These are phyloP conservation scores for Adansonia madagascariensis DNA, from an alignment of 441 rosid species.

Conservation along the genomic window DNA sequence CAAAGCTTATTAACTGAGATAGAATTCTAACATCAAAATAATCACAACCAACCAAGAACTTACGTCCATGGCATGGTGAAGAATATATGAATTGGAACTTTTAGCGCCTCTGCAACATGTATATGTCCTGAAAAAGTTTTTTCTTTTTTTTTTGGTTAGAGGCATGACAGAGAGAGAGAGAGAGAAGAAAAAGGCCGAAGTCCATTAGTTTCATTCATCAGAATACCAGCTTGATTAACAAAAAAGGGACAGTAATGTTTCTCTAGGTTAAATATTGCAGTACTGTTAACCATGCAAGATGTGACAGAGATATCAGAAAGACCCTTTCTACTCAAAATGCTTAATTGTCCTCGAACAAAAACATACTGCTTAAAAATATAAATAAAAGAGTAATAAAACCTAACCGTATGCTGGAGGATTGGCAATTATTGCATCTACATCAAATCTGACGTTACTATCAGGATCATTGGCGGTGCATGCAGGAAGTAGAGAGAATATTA, in stretches of 20 bases:
- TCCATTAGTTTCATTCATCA: not conserved
- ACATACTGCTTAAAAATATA: not conserved
- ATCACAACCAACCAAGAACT: constrained; percentile 55
- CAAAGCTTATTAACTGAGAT: not conserved
- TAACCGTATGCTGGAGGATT: constrained; percentile 97
- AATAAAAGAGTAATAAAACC: constrained; percentile 25
- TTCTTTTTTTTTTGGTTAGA: not conserved
- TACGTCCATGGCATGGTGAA: constrained; percentile 99
- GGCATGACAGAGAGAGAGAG: not conserved
- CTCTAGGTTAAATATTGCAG: not conserved
- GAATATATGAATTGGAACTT: constrained; percentile 85
- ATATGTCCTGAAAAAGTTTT: constrained; percentile 60
- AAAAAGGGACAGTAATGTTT: not conserved
- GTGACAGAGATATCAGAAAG: not conserved
- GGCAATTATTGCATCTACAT: constrained; percentile 96
- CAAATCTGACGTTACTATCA: constrained; percentile 75
- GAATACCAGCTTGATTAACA: not conserved
- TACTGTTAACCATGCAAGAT: not conserved
- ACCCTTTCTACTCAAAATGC: not conserved
- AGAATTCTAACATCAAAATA: constrained; percentile 3
- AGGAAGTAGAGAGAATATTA: constrained; percentile 81
- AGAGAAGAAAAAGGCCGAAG: not conserved
- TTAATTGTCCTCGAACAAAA: not conserved
- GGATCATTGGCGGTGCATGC: constrained; percentile 86
- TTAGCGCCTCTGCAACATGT: constrained; percentile 91